Evolutionary conservation across 805 yeast species (phyloP).

Genomic region (Candida andamanensis): DNA sequence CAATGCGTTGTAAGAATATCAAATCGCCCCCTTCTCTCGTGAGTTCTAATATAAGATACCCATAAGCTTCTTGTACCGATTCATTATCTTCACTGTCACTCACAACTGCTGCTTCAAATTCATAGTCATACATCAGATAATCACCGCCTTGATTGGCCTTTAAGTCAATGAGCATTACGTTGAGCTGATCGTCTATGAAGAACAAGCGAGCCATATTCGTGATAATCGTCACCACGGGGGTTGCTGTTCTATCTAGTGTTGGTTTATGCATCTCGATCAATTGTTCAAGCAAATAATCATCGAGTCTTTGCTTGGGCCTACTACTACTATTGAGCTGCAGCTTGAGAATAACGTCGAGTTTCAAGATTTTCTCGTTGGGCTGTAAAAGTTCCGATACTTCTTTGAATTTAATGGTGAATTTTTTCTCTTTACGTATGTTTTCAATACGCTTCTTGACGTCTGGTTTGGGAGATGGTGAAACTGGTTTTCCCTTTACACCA

Average conservation of each 20-base stretch:
- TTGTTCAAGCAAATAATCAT: slow-evolving; percentile 28
- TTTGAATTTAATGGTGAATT: slow-evolving; percentile 21
- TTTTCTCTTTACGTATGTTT: too few relatives aligned
- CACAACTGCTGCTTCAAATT: slow-evolving; percentile 44
- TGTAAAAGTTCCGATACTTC: slow-evolving; percentile 29
- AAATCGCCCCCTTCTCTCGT: slow-evolving; percentile 49
- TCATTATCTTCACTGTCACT: slow-evolving; percentile 14
- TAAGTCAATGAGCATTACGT: slow-evolving; percentile 35
- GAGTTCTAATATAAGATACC: slow-evolving; percentile 62
- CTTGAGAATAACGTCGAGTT: slow-evolving; percentile 34
- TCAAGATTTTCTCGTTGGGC: slow-evolving; percentile 34
- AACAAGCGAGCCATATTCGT: slow-evolving; percentile 39
- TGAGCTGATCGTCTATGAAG: slow-evolving; percentile 29
- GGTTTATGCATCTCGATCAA: slow-evolving; percentile 18
- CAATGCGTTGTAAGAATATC: slow-evolving; percentile 43
- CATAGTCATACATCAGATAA: slow-evolving; percentile 77
- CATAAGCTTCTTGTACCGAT: slow-evolving; percentile 44
- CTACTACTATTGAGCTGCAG: slow-evolving; percentile 27
- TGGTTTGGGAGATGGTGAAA: slow-evolving; percentile 1
- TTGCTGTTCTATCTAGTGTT: slow-evolving; percentile 16
- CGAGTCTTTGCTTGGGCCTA: slow-evolving; percentile 17
- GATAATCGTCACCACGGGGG: slow-evolving; percentile 33
- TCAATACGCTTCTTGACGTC: not conserved
- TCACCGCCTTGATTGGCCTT: slow-evolving; percentile 40
- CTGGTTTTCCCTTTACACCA: too few relatives aligned